These are phyloP conservation scores for Silene uniflora DNA, from an alignment of 148 eudicot species.

Conservation along the genomic window DNA sequence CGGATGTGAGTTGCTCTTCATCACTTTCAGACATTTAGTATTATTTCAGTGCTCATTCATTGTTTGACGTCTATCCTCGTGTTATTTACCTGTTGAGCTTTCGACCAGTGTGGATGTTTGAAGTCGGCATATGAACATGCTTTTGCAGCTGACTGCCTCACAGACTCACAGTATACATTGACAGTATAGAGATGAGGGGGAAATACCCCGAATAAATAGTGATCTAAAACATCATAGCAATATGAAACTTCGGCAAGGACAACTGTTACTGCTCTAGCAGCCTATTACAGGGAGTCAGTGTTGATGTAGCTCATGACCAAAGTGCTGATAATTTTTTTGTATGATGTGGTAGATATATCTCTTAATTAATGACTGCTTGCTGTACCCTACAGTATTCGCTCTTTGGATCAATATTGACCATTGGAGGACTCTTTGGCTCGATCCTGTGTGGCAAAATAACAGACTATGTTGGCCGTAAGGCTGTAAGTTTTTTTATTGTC, in stretches of 20 bases:
- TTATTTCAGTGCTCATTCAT: neutral
- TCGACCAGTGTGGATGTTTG: neutral
- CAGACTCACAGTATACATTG: neutral
- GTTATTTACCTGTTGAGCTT: neutral
- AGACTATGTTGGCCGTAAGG: constrained; percentile 58
- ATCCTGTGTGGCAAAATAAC: constrained; percentile 61
- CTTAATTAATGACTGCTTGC: too few relatives aligned
- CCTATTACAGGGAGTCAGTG: too few relatives aligned
- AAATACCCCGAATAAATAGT: neutral
- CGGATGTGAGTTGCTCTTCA: constrained; percentile 28
- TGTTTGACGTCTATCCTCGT: too few relatives aligned
- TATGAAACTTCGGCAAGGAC: neutral
- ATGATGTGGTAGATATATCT: too few relatives aligned
- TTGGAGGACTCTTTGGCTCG: constrained; percentile 72
- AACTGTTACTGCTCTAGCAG: too few relatives aligned
- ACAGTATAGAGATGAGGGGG: neutral
- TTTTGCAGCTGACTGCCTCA: neutral
- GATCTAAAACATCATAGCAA: neutral
- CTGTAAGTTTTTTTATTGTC: constrained; percentile 38
- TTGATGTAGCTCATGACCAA: too few relatives aligned
- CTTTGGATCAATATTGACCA: constrained; percentile 63
- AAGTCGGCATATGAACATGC: neutral
- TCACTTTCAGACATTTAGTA: neutral
- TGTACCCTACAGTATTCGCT: constrained; percentile 47
- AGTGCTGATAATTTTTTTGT: too few relatives aligned